These are phyloP conservation scores for Solanum hybrid DNA, from an alignment of 305 asterid species.

Conservation along the genomic window DNA sequence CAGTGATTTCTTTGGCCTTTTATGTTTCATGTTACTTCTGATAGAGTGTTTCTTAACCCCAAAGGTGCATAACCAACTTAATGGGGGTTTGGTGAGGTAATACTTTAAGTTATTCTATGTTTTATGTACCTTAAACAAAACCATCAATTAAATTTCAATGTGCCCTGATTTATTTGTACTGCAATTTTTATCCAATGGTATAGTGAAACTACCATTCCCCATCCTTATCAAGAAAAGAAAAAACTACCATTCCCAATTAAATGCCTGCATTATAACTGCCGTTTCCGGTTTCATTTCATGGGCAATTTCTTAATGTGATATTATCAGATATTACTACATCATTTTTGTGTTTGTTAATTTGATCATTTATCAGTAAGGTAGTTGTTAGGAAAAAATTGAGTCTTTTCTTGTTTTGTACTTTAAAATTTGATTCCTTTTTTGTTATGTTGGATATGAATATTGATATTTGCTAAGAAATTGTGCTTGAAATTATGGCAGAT, in stretches of 20 bases:
- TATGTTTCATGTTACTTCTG: background rate
- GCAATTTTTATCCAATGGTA: background rate
- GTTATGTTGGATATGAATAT: conserved; percentile 8
- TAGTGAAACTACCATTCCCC: background rate
- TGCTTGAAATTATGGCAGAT: conserved; percentile 49
- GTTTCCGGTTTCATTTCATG: background rate
- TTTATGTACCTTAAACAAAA: background rate
- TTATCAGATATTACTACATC: background rate
- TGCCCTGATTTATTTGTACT: background rate
- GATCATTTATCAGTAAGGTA: background rate
- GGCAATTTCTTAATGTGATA: background rate
- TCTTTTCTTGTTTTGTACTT: background rate
- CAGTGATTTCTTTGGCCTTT: background rate
- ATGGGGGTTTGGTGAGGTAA: background rate
- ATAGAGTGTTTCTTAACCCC: background rate
- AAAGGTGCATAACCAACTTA: background rate
- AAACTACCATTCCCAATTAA: background rate
- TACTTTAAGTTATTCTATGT: background rate
- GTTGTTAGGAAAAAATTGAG: background rate
- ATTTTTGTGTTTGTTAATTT: background rate
- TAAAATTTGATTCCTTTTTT: conserved; percentile 1
- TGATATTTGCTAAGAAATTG: conserved; percentile 13
- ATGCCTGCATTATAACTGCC: background rate
- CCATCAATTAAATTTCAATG: background rate
- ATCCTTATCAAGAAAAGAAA: background rate